Evolutionary conservation across 805 yeast genomes (phyloP).

Genomic region (Wickerhamiella azymoides): DNA sequence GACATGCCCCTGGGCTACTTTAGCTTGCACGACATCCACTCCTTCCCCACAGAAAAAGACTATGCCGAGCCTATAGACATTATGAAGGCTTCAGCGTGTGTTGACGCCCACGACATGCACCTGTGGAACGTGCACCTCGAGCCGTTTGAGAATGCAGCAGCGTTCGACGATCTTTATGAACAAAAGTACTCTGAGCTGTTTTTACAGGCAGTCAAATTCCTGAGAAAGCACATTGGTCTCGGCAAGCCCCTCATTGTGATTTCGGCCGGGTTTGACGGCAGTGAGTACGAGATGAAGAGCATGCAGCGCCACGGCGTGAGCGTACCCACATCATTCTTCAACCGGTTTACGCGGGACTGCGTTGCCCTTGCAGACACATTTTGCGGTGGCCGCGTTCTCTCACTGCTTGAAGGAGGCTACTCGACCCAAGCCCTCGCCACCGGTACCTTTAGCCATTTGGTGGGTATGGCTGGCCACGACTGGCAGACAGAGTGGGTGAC

Average conservation of each 20-base stretch:
- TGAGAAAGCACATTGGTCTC: not conserved
- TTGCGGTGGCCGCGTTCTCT: constrained; percentile 46
- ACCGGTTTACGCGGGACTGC: constrained; percentile 58
- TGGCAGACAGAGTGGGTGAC: constrained; percentile 60
- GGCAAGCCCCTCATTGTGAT: constrained; percentile 41
- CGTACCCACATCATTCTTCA: constrained; percentile 69
- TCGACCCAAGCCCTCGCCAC: constrained; percentile 69
- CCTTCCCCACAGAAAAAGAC: constrained; percentile 72
- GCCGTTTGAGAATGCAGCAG: constrained; percentile 47
- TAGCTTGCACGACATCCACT: constrained; percentile 72
- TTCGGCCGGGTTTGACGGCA: constrained; percentile 82
- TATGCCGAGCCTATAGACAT: constrained; percentile 59
- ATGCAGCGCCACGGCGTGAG: constrained; percentile 78
- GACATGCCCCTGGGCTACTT: constrained; percentile 49
- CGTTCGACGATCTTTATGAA: constrained; percentile 49
- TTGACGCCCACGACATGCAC: constrained; percentile 60
- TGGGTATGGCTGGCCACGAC: constrained; percentile 45
- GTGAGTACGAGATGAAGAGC: constrained; percentile 64
- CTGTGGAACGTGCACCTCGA: constrained; percentile 77
- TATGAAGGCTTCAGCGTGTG: constrained; percentile 64
- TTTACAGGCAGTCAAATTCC: constrained; percentile 38
- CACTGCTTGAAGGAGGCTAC: constrained; percentile 75
- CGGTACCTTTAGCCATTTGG: constrained; percentile 65
- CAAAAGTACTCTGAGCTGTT: constrained; percentile 47
- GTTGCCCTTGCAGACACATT: constrained; percentile 52